phyloP scores from a whole-genome alignment of 768 basidiomycete species.

The Wakefieldia striispora region DNA sequence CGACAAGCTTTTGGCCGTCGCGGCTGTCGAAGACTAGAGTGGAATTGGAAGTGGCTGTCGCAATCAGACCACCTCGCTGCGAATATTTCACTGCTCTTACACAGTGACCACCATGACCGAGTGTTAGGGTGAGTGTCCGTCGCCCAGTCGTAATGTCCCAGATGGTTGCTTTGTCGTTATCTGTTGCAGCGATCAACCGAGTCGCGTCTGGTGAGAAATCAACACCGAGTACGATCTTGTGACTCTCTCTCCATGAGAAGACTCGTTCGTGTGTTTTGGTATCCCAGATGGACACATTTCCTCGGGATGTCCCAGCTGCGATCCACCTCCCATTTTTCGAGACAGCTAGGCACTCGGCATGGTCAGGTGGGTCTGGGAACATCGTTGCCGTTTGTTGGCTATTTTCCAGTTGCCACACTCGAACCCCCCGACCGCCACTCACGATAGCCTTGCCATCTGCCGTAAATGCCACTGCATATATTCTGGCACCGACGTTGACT shows the following conservation, averaged over 20 bases:
- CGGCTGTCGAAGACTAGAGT: conserved; percentile 2
- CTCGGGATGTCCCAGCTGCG: background rate
- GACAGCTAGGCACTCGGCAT: background rate
- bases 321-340: conserved; percentile 3
- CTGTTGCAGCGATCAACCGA: background rate
- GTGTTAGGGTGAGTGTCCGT: background rate
- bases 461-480: background rate
- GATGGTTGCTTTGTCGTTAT: background rate
- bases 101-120: background rate
- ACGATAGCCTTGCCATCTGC: background rate
- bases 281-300: background rate
- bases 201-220: conserved; percentile 6
- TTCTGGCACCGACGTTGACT: background rate
- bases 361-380: too few species aligned
- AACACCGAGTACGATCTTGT: background rate
- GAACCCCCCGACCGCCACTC: background rate
- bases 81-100: conserved; percentile 1
- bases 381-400: background rate
- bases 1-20: background rate
- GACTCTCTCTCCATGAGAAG: background rate
- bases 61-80: background rate
- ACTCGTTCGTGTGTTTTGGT: background rate
- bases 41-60: background rate
- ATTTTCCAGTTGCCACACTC: conserved; percentile 2
- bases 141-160: background rate